phyloP scores from a whole-genome alignment of 176 grass and related monocot genomes.

The Melocanna baccifera region DNA sequence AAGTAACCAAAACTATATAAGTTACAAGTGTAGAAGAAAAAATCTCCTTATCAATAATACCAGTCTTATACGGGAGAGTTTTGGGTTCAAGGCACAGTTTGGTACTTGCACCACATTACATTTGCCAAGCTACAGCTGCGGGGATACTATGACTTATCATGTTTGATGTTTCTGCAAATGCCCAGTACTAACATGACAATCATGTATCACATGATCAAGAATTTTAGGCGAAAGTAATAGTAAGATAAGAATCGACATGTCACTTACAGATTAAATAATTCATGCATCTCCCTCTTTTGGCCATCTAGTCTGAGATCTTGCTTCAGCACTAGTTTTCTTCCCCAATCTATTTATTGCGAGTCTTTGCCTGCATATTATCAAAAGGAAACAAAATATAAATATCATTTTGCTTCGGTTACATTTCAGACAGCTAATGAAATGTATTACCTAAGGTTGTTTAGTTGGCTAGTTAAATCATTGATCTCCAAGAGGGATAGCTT shows the following conservation, averaged over 20 bases:
- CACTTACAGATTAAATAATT: background rate
- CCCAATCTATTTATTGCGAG: slow-evolving; percentile 21
- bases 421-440: background rate
- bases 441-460: slow-evolving; percentile 43
- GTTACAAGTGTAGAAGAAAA: background rate
- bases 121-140: background rate
- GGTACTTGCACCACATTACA: background rate
- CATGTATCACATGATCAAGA: background rate
- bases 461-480: slow-evolving; percentile 49
- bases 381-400: background rate
- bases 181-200: background rate
- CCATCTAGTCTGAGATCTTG: background rate
- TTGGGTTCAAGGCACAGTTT: background rate
- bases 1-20: background rate
- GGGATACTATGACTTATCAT: background rate
- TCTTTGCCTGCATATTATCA: slow-evolving; percentile 24
- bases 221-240: background rate
- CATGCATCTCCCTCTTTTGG: background rate
- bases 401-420: background rate
- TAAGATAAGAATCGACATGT: background rate
- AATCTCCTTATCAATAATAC: background rate
- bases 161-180: background rate
- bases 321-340: background rate
- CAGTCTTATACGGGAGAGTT: background rate
- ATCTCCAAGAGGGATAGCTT: slow-evolving; percentile 56